Base-by-base conservation (phyloP, 345 rosid genomes). In the Erysimum cheiranthoides region DNA sequence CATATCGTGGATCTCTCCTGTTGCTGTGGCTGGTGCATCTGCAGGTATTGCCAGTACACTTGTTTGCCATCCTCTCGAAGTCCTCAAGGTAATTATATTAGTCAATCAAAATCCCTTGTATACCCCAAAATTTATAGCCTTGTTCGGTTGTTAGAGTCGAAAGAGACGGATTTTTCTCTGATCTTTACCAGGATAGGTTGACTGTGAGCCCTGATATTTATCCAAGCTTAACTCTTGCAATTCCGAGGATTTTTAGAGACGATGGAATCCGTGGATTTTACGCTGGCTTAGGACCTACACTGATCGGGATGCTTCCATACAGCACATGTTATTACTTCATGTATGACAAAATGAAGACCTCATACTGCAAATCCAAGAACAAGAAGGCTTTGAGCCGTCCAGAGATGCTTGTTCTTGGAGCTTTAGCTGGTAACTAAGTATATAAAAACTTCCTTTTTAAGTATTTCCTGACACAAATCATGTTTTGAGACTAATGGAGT, bases 41-140 rank as follows among this genome's bases (percentile, higher is more conserved):
- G 99, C 98, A 50, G 99, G 99, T 61, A 65, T 96, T 80, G 85
- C 82, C 32, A 83, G 98, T 81, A 93, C 98, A 2, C 97, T 96
- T 66, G 97, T 77, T 4, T 96, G 99, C 73, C 98, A 96, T 84
- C 98, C 99, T 69, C 97, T 93, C 30, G 99, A 96, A 87, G 99
- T 96, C 74, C 81, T 96, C 77, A 96, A 96, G 98, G 99, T 92
- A 82, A 64, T 45, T 10, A 21, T 21, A 35, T 59, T 3, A 10
- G 32, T 17, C 31, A 1, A 14, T 9, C 61, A 30, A 47, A 17
- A n/a, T 40, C 58, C 40, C 9, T 67, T 71, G 7, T 2, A 18
- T 25, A 32, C 1, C 1, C 11, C 53, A 8, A 16, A n/a, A 16
- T 46, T 17, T 7, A 54, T 18, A 34, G 17, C 71, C 16, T 73